Evolutionary conservation across 441 rosid species (phyloP).

Genomic region (Populus hybrid): DNA sequence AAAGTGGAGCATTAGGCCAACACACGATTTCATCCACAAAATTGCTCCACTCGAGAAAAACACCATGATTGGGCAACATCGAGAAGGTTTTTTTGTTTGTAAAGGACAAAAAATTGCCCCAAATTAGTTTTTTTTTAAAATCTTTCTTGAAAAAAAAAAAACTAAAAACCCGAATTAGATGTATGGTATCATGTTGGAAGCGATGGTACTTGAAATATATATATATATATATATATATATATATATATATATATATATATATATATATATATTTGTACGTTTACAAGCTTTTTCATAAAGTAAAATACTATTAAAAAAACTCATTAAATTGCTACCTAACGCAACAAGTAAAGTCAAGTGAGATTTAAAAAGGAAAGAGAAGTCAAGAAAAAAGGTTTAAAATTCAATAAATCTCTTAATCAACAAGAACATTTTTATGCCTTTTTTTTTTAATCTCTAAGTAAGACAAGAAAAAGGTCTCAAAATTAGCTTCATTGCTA

Average conservation of each 20-base stretch:
- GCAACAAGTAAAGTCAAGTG: neutral
- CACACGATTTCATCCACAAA: conserved; percentile 23
- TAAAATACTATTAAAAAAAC: no score
- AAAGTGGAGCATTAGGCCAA: conserved; percentile 24
- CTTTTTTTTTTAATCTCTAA: neutral
- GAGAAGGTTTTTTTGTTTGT: neutral
- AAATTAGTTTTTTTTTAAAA: no score
- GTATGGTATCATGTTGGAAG: no score
- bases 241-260: no score
- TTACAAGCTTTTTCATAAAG: neutral
- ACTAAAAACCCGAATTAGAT: no score
- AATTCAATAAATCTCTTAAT: neutral
- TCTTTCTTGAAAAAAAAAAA: no score
- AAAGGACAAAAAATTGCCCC: no score
- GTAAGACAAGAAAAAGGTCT: neutral
- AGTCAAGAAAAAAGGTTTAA: neutral
- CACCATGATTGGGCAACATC: neutral
- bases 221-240: no score
- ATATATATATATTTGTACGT: neutral
- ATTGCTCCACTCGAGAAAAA: neutral
- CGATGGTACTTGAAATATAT: no score
- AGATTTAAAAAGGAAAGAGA: neutral
- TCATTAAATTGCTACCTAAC: no score
- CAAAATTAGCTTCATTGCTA: neutral
- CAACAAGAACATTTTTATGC: no score